Evolutionary conservation across 2,329 filamentous ascomycete genomes (phyloP), one percentile per base, ranked within the genome.

Genomic region (Achaetomium macrosporum): DNA sequence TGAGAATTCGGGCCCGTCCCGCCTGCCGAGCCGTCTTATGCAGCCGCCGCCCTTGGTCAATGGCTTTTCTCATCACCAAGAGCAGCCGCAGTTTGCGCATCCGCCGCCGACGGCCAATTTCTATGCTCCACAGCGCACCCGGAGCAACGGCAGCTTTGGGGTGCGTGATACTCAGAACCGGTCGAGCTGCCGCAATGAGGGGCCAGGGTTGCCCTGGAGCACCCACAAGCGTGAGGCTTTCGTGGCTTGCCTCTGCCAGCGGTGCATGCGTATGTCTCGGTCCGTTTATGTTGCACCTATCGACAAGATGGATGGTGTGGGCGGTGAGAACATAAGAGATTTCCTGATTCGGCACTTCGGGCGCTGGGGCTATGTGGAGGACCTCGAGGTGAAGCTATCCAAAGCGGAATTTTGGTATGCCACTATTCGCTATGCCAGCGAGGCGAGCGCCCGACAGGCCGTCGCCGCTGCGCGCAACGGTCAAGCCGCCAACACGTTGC

Each of bases 1-100:
- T n/a, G 51, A 44, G 30, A 35, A 30, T 7, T 25, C 46, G 1
- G 57, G 57, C 2, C 57, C 57, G 1, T 59, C 57, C 8, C 53
- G 57, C 11, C 29, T 58, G 29, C 57, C 57, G 3, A 47, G 16
- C 17, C 37, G 29, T 11, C 17, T 39, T 7, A 25, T 7, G 25
- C 35, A 29, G 7, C 35, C 41, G 20, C 15, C 12, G 3, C 25
- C 25, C 25, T 25, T 25, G 25, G 4, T 25, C 25, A 25, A 25
- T 25, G 25, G n/a, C n/a, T n/a, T n/a, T n/a, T n/a, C n/a, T n/a
- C n/a, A n/a, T n/a, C n/a, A n/a, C n/a, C n/a, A n/a, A n/a, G n/a
- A n/a, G n/a, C n/a, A n/a, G n/a, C n/a, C n/a, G n/a, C n/a, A n/a
- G n/a, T n/a, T n/a, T n/a, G n/a, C n/a, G n/a, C n/a, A n/a, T n/a